These are phyloP conservation scores for Saxophila tyrrhenica DNA, from an alignment of 495 filamentous ascomycete genomes.

Conservation along the genomic window DNA sequence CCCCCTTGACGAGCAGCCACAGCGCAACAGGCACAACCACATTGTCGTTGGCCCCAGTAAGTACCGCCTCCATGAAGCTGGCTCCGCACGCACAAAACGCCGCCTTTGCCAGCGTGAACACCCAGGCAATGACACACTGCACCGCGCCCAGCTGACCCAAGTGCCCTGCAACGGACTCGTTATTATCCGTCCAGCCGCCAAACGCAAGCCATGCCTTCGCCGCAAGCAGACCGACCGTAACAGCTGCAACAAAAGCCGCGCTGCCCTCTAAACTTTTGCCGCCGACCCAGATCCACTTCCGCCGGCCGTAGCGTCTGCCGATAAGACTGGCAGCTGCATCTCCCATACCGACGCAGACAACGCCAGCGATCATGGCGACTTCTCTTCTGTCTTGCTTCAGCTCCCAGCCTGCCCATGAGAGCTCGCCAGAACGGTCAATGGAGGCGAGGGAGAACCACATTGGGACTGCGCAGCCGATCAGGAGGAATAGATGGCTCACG, in stretches of 20 bases:
- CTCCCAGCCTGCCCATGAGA: constrained; percentile 59
- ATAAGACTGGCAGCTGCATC: constrained; percentile 91
- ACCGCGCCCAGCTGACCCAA: constrained; percentile 32
- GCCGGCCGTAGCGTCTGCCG: constrained; percentile 71
- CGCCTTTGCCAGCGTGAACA: constrained; percentile 40
- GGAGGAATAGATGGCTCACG: constrained; percentile 86
- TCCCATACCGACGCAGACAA: constrained; percentile 89
- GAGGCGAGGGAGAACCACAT: constrained; percentile 78
- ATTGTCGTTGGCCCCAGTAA: constrained; percentile 98
- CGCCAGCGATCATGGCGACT: constrained; percentile 76
- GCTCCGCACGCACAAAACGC: constrained; percentile 63
- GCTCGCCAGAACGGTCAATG: constrained; percentile 40
- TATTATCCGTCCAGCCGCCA: constrained; percentile 52
- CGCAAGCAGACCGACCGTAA: constrained; percentile 58
- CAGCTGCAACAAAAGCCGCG: constrained; percentile 69
- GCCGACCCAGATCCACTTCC: constrained; percentile 94
- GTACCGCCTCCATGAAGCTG: constrained; percentile 84
- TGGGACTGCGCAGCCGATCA: constrained; percentile 92
- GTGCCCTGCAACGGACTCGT: constrained; percentile 13
- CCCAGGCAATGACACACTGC: constrained; percentile 8
- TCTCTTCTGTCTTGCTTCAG: constrained; percentile 44
- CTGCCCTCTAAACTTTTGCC: constrained; percentile 93
- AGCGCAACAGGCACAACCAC: constrained; percentile 91
- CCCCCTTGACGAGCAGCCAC: constrained; percentile 76
- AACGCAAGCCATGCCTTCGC: constrained; percentile 63